These are phyloP conservation scores for Cystobasidium sp. DNA, from an alignment of 1,284 basidiomycete species.

Conservation along the genomic window DNA sequence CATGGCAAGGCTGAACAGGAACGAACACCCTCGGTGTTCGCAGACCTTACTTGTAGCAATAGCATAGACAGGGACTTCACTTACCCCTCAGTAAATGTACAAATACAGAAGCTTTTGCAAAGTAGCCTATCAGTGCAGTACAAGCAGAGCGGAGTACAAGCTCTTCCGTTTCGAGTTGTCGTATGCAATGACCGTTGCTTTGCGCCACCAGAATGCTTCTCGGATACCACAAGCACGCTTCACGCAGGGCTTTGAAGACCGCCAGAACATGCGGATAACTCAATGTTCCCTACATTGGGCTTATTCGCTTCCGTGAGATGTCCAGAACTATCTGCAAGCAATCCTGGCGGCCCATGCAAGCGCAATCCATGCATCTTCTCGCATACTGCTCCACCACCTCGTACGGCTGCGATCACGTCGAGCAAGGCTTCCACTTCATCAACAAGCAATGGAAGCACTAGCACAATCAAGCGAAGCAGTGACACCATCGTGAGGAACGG, in stretches of 20 bases:
- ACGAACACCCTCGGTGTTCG: background rate
- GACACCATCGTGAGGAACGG: background rate
- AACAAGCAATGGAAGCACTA: background rate
- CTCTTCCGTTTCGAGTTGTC: too few species aligned
- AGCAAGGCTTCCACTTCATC: constrained; percentile 2
- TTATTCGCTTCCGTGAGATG: constrained; percentile 42
- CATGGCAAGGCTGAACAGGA: constrained; percentile 47
- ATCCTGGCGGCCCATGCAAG: constrained; percentile 35
- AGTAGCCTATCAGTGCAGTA: too few species aligned
- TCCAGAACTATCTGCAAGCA: constrained; percentile 39
- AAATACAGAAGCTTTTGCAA: too few species aligned
- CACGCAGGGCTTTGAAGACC: background rate
- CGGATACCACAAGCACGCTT: too few species aligned
- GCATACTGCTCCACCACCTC: constrained; percentile 29
- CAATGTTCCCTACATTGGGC: constrained; percentile 37
- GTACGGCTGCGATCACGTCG: constrained; percentile 17
- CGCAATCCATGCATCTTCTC: constrained; percentile 43
- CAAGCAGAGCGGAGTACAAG: too few species aligned
- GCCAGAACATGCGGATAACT: background rate
- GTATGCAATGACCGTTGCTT: background rate
- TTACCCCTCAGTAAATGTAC: background rate
- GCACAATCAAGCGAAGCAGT: constrained; percentile 2
- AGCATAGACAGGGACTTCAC: background rate
- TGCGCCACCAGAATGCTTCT: background rate
- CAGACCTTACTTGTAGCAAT: constrained; percentile 10